These are phyloP conservation scores for Solanum hybrid DNA, from an alignment of 305 asterid species.

Conservation along the genomic window DNA sequence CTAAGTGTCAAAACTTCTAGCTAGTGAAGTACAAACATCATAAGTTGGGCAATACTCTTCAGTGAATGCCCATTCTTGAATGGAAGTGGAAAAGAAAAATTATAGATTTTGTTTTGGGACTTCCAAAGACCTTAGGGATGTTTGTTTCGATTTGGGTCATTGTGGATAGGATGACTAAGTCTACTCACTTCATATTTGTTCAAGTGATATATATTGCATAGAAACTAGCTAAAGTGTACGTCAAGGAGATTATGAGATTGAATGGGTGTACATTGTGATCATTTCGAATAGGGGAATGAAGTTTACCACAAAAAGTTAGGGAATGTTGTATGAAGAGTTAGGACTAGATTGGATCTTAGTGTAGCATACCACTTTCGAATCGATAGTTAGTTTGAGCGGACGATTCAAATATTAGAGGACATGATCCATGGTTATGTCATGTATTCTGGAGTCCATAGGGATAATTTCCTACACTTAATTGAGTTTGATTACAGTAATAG, in stretches of 20 bases:
- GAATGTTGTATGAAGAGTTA: too few species aligned
- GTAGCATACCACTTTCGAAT: not conserved
- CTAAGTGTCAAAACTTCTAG: not conserved
- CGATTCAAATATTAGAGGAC: not conserved
- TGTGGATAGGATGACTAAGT: not conserved
- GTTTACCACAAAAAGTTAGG: not conserved
- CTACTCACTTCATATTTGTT: not conserved
- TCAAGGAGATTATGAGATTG: not conserved
- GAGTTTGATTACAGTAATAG: not conserved
- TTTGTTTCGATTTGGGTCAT: not conserved
- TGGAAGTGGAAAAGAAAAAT: not conserved
- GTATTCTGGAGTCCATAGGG: not conserved
- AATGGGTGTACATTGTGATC: not conserved
- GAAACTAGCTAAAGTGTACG: not conserved
- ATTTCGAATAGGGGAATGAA: not conserved
- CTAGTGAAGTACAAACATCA: not conserved
- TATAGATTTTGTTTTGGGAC: not conserved
- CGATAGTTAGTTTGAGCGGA: not conserved
- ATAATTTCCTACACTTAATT: not conserved
- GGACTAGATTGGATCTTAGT: too few species aligned
- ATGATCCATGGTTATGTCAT: not conserved
- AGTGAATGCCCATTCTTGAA: not conserved
- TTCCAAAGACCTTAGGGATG: not conserved
- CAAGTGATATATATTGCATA: not conserved
- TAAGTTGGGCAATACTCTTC: not conserved